Evolutionary conservation across 306 rosid species (phyloP), one percentile per base, ranked within the genome.

Genomic region (Glycine tomentella): DNA sequence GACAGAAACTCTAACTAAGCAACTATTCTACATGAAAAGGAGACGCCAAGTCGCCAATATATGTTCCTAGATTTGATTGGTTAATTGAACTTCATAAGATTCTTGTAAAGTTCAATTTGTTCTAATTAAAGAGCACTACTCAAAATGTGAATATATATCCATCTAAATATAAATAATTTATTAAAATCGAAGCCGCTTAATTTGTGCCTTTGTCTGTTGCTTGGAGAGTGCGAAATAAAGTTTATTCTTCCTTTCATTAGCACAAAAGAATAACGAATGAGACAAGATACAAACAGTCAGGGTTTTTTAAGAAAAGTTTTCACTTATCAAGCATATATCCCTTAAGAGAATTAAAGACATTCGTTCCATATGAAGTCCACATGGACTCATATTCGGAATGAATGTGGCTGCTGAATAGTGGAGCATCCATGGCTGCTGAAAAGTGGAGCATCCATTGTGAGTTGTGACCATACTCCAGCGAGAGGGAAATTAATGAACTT

Each of bases 241-340:
- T 58, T 67, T 48, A 45, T 76, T 58, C 85, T 46, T 68, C 10
- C 45, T 0, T 8, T 2, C 5, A 25, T 25, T 25, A 12, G 5
- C 1, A 25, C 66, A 81, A 75, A 77, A 42, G 57, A 16, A 1
- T 25, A 59, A 31, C 45, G 74, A 76, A 76, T 82, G 74, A 77
- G 82, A 82, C 74, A 70, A 69, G 56, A 25, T 12, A 42, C 1
- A 82, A 68, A 50, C 65, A 58, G 16, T 2, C 0, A 49, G 58
- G 78, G 74, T 61, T 50, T 76, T 59, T 76, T 25, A 25, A 25
- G 31, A 25, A 25, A 25, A 25, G 31, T 25, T 25, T 9, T 77
- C 33, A 58, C 68, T 17, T 16, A 8, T 12, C 15, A 25, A 78
- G 83, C 72, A 69, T 69, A 79, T 79, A 69, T 68, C 82, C 25